Conservation (phyloP, 1,284 basidiomycete species). For the Fomes fomentarius region DNA sequence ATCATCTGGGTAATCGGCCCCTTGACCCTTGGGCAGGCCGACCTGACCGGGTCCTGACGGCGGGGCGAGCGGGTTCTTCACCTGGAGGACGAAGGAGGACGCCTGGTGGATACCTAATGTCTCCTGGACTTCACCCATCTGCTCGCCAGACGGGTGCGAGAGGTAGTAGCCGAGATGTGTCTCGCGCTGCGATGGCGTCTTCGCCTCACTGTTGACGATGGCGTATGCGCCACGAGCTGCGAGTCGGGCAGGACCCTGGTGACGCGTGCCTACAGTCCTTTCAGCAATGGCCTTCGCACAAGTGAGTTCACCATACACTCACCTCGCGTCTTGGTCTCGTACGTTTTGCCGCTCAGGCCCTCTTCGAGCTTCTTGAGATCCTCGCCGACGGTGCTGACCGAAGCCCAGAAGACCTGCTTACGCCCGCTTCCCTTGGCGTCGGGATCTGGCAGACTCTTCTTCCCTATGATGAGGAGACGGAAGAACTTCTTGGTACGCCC, state of each 20-base stretch:
- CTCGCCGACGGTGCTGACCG: constrained; percentile 53
- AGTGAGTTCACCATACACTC: neutral
- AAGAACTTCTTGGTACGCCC: constrained; percentile 47
- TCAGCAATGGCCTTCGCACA: too few relatives aligned
- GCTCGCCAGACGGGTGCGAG: constrained; percentile 49
- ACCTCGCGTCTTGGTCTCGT: constrained; percentile 71
- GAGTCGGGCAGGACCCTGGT: constrained; percentile 57
- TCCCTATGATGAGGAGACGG: constrained; percentile 60
- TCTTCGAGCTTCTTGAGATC: constrained; percentile 54
- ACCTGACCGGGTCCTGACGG: constrained; percentile 37
- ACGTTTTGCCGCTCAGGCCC: constrained; percentile 54
- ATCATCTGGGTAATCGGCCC: constrained; percentile 47
- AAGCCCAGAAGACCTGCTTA: constrained; percentile 60
- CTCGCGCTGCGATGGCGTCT: constrained; percentile 46
- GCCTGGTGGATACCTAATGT: constrained; percentile 53
- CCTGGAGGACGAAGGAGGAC: constrained; percentile 56
- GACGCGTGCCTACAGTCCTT: constrained; percentile 56
- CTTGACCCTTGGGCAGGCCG: constrained; percentile 39
- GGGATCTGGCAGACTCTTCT: constrained; percentile 65
- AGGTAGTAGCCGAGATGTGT: constrained; percentile 64
- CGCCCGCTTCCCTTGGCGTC: constrained; percentile 42
- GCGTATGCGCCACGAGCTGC: constrained; percentile 67
- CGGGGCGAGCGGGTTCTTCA: constrained; percentile 60
- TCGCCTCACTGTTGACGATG: constrained; percentile 54
- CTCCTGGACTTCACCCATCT: constrained; percentile 53